Conservation (phyloP, 1,284 basidiomycete genomes). For the Boletus subluridellus region DNA sequence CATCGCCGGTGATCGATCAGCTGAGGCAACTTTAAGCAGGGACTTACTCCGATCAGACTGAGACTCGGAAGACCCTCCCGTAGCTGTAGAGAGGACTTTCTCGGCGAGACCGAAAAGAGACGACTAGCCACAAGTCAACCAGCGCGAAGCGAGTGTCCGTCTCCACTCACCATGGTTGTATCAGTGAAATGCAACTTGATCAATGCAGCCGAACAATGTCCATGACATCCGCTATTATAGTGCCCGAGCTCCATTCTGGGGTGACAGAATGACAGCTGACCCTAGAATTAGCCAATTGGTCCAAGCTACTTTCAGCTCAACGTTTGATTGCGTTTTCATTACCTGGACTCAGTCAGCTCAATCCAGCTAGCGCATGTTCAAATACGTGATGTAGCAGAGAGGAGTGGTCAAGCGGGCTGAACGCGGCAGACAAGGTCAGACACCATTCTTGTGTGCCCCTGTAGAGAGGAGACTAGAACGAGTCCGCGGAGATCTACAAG, state of each 20-base stretch:
- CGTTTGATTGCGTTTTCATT: neutral
- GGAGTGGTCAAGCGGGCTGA: neutral
- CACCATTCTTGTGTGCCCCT: neutral
- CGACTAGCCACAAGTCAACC: conserved; percentile 44
- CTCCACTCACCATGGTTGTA: conserved; percentile 31
- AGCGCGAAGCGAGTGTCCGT: neutral
- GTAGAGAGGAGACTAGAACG: too few relatives aligned
- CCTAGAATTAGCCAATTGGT: neutral
- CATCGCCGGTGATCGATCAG: conserved; percentile 13
- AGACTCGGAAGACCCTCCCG: conserved; percentile 38
- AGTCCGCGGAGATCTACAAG: neutral
- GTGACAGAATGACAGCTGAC: conserved; percentile 23
- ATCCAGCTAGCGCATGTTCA: neutral
- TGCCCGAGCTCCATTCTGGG: conserved; percentile 21
- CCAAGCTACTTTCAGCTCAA: neutral
- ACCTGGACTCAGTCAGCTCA: neutral
- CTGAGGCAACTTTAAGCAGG: neutral
- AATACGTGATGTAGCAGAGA: neutral
- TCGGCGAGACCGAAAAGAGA: conserved; percentile 65
- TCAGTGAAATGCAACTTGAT: conserved; percentile 7
- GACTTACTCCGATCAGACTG: conserved; percentile 19
- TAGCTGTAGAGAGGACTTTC: conserved; percentile 42
- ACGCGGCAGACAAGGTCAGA: neutral
- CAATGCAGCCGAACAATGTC: conserved; percentile 13
- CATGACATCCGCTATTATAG: conserved; percentile 16